phyloP scores from a whole-genome alignment of 495 filamentous ascomycete genomes.

The Penicillium lividum region DNA sequence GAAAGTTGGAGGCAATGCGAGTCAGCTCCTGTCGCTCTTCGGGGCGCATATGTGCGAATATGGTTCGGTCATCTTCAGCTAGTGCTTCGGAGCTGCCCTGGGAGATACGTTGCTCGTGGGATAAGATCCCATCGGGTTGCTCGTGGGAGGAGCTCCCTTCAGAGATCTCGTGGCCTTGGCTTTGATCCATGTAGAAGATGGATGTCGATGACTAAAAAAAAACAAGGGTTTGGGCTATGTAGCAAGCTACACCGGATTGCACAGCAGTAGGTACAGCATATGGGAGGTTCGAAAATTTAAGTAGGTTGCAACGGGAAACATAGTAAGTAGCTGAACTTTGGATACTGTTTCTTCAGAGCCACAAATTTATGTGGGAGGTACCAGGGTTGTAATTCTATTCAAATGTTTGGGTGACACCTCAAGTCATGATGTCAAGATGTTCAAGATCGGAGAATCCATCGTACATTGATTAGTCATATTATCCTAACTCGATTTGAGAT shows the following conservation, averaged over 20 bases:
- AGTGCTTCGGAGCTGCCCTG: slow-evolving; percentile 21
- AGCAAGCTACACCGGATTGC: background rate
- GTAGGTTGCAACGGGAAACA: background rate
- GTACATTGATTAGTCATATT: no score
- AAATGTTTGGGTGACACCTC: slow-evolving; percentile 2
- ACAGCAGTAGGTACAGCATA: background rate
- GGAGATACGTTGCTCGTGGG: slow-evolving; percentile 14
- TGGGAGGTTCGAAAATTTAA: background rate
- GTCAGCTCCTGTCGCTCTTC: slow-evolving; percentile 39
- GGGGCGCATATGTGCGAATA: slow-evolving; percentile 39
- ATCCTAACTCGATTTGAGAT: no score
- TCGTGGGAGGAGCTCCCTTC: slow-evolving; percentile 18
- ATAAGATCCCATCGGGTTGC: slow-evolving; percentile 12
- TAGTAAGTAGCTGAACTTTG: background rate
- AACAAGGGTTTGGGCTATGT: background rate
- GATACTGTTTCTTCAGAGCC: background rate
- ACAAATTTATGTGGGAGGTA: background rate
- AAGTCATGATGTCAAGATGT: slow-evolving; percentile 33
- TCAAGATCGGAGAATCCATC: background rate
- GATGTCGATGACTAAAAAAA: background rate
- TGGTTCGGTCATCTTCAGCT: slow-evolving; percentile 19
- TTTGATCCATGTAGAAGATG: slow-evolving; percentile 20
- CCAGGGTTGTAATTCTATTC: slow-evolving; percentile 9
- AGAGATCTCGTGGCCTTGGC: slow-evolving; percentile 13
- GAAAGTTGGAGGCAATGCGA: slow-evolving; percentile 42